phyloP scores from a whole-genome alignment of 768 basidiomycete species.

The Mycena rebaudengoi region DNA sequence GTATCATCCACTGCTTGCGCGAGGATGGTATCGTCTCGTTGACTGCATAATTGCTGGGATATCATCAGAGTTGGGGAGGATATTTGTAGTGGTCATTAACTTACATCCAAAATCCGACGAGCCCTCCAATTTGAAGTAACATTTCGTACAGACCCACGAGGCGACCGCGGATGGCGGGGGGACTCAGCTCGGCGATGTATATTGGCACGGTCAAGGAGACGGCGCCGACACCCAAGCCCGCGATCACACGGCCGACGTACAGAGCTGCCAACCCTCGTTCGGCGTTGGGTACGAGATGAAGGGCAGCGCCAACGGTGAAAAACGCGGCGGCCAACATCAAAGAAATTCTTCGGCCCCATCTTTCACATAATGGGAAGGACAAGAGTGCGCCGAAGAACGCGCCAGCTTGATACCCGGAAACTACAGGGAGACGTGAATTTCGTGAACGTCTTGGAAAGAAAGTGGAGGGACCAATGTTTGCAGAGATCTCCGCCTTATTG shows the following conservation, averaged over 20 bases:
- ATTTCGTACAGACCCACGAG: constrained; percentile 46
- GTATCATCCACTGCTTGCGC: constrained; percentile 11
- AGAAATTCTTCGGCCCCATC: neutral
- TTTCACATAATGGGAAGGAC: constrained; percentile 8
- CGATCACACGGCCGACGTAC: constrained; percentile 14
- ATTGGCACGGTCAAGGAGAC: constrained; percentile 13
- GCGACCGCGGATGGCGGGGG: constrained; percentile 38
- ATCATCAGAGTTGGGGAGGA: too few species aligned
- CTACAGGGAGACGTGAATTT: neutral
- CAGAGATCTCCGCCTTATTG: constrained; percentile 6
- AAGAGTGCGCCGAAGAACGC: constrained; percentile 6
- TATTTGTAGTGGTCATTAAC: too few species aligned
- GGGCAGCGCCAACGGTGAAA: constrained; percentile 1
- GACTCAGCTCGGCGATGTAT: constrained; percentile 34
- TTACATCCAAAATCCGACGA: constrained; percentile 38
- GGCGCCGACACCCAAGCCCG: constrained; percentile 14
- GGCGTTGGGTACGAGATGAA: constrained; percentile 3
- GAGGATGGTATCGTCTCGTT: constrained; percentile 13
- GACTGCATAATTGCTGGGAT: constrained; percentile 5
- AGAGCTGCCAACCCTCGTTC: neutral
- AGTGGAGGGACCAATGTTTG: neutral
- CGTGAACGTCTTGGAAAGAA: neutral
- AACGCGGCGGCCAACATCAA: neutral
- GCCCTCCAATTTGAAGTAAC: constrained; percentile 40
- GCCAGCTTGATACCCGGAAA: constrained; percentile 7